phyloP scores from a whole-genome alignment of 192 early-diverging fungal genomes.

The Umbelopsis isabellina region DNA sequence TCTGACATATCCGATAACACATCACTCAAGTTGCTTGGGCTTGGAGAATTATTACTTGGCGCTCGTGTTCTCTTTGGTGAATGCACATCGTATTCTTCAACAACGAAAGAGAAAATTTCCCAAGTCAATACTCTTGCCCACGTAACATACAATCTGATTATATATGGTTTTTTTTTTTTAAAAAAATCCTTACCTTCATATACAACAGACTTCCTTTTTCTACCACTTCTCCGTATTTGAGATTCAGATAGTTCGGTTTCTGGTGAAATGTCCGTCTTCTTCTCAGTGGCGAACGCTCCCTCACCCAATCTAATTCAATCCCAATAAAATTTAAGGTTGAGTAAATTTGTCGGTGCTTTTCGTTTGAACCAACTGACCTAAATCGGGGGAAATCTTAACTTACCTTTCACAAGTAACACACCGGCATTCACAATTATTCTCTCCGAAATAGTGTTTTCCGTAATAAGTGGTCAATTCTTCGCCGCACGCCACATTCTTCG shows the following conservation, averaged over 20 bases:
- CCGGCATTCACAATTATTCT: slow-evolving; percentile 60
- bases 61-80: neutral
- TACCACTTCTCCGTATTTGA: slow-evolving; percentile 18
- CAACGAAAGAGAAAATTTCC: neutral
- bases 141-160: neutral
- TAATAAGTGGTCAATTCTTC: slow-evolving; percentile 67
- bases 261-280: neutral
- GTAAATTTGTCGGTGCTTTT: neutral
- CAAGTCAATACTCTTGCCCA: neutral
- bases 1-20: slow-evolving; percentile 1
- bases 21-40: neutral
- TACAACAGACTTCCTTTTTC: slow-evolving; percentile 21
- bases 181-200: slow-evolving; percentile 25
- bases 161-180: neutral
- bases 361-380: neutral
- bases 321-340: neutral
- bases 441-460: slow-evolving; percentile 65
- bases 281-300: neutral
- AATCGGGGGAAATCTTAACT: neutral
- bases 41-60: neutral
- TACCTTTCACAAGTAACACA: slow-evolving; percentile 63
- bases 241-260: neutral
- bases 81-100: slow-evolving; percentile 2
- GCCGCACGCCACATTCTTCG: slow-evolving; percentile 48
- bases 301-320: neutral